These are phyloP conservation scores for Zhuliangozyma parablackwelliae DNA, from an alignment of 1,139 yeast genomes.

Conservation along the genomic window DNA sequence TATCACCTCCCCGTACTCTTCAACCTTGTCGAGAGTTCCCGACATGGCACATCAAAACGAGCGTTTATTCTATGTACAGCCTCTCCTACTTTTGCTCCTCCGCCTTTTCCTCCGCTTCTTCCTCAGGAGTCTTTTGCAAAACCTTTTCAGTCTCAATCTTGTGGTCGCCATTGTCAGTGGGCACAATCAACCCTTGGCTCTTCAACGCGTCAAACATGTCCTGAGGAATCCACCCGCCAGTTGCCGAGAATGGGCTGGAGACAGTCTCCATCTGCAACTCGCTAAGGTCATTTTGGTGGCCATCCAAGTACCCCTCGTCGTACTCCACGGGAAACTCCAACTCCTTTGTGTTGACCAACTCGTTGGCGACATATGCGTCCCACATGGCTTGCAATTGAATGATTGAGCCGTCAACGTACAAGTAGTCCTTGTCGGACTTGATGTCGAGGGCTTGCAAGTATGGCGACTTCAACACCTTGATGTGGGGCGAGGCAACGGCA, in stretches of 20 bases:
- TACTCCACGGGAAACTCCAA: constrained; percentile 57
- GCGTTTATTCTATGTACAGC: no score
- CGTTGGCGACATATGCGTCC: constrained; percentile 63
- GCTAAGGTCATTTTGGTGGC: constrained; percentile 55
- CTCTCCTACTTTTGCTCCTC: neutral
- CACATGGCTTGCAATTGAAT: constrained; percentile 75
- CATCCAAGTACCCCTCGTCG: constrained; percentile 50
- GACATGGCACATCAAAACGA: no score
- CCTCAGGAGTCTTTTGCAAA: constrained; percentile 19
- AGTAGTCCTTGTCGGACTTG: constrained; percentile 58
- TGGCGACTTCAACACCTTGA: constrained; percentile 63
- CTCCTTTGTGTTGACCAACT: constrained; percentile 45
- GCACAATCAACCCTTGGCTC: constrained; percentile 59
- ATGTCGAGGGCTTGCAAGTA: constrained; percentile 62
- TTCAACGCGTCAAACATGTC: constrained; percentile 75
- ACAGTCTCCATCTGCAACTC: constrained; percentile 65
- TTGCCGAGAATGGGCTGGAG: constrained; percentile 78
- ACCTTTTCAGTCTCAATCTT: constrained; percentile 37
- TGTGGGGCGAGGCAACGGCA: constrained; percentile 74
- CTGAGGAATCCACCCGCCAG: constrained; percentile 95
- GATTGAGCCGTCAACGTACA: constrained; percentile 62
- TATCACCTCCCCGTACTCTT: no score
- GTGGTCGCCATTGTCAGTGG: constrained; percentile 32
- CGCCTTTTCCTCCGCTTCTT: constrained; percentile 2
- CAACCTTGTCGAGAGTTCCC: no score